Base-by-base conservation (phyloP, 2,329 filamentous ascomycete species). In the Decorospora gaudefroyi region DNA sequence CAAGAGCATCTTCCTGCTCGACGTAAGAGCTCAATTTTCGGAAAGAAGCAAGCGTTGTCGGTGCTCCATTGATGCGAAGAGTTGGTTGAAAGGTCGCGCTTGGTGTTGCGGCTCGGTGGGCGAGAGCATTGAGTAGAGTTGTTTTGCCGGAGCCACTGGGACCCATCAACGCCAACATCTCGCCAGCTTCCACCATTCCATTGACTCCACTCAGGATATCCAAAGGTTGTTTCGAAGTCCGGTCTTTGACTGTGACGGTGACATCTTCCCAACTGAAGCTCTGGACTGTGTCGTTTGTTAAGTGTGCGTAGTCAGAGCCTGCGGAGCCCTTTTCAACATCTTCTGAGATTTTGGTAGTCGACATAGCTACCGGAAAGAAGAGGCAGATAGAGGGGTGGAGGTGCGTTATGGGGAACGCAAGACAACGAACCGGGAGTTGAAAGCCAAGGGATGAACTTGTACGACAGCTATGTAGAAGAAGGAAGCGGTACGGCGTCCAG, bases 1-100 rank as follows among this genome's bases (percentile, higher is more conserved):
- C 86, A 9, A 95, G 76, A 1, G 88, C 85, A 74, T 95, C 90
- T 54, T 95, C 88, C 68, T 95, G 90, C 73, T 95, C 90, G 15
- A 95, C 90, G 62, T 90, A 95, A 32, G 83, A 83, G 41, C 81
- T 86, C 35, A 92, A 76, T 33, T 80, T 76, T 12, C 82, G 81
- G 55, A 92, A 86, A 0, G 74, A 73, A 6, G 74, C 66, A 6
- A 75, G 69, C 1, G 82, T 76, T 3, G 83, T 71, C 3, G 70
- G 61, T 2, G 62, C 65, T 19, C 86, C 86, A 67, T 93, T 90
- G 54, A 88, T 76, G 42, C 80, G 75, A 10, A 83, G 74, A 3
- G 74, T 66, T 11, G 81, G 80, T 19, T 77, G 67, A 5, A 80
- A 75, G 4, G 75, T 76, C 2, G 82, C 76, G 2, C 78, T 78